phyloP scores from a whole-genome alignment of 139 green algal species.

The Micractinium sp. region DNA sequence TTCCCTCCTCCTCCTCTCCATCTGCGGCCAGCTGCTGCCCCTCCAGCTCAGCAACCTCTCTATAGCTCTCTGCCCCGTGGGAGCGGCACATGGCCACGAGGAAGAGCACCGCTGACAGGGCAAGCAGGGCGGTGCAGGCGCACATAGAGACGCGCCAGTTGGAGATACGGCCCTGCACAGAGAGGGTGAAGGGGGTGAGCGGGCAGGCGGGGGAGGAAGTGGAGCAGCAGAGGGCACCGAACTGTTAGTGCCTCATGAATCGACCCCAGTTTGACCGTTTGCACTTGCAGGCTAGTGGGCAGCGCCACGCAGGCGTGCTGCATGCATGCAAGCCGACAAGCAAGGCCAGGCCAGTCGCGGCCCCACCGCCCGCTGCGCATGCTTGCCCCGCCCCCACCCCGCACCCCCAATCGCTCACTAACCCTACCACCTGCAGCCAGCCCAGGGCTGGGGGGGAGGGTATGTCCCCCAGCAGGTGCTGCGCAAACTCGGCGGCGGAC shows the following conservation, averaged over 20 bases:
- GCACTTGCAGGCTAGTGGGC: too few relatives aligned
- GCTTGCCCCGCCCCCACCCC: too few relatives aligned
- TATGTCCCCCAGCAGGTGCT: slow-evolving; percentile 93
- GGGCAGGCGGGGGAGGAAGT: neutral
- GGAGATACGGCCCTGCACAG: neutral
- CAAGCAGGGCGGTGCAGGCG: slow-evolving; percentile 12
- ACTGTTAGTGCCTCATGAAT: neutral
- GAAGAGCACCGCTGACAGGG: neutral
- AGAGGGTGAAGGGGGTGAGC: too few relatives aligned
- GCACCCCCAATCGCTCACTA: too few relatives aligned
- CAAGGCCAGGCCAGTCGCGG: too few relatives aligned
- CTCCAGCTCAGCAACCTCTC: slow-evolving; percentile 2
- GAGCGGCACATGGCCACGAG: neutral
- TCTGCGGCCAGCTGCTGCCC: neutral
- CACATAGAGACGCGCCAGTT: slow-evolving; percentile 30
- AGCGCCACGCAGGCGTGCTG: too few relatives aligned
- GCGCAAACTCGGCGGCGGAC: slow-evolving; percentile 73
- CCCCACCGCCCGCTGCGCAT: too few relatives aligned
- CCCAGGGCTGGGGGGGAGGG: slow-evolving; percentile 88
- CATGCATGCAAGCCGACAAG: too few relatives aligned
- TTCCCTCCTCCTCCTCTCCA: neutral
- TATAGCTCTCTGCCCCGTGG: neutral
- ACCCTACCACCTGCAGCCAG: slow-evolving; percentile 57
- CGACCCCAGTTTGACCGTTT: too few relatives aligned
- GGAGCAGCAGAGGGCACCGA: neutral